Base-by-base conservation (phyloP, 208 protist species). In the Trypanosomatidae sp. region DNA sequence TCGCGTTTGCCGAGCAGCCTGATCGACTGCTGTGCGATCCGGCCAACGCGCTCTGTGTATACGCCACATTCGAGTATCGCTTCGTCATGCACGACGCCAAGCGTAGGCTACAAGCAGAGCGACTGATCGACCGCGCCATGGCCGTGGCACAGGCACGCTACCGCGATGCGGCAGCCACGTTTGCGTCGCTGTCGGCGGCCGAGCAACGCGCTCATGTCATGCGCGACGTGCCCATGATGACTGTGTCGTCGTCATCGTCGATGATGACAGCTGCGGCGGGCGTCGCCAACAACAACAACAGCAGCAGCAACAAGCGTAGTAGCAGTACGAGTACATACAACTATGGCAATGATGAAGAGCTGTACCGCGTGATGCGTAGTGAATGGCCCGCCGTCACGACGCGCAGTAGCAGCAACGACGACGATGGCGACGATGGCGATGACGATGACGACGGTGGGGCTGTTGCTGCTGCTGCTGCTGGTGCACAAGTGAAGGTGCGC, bases 11-110 rank as follows among this genome's bases (percentile, higher is more conserved):
- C 2, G 61, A 77, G 25, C 61, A 58, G 19, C 53, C 64, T 2
- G 70, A 88, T 48, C 66, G 70, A 25, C 67, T 81, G 6, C 58
- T 71, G 15, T 88, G 78, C 43, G 66, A 81, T 20, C 78, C 78
- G 7, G 42, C 57, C 30, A 88, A 88, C 61, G 48, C 45, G 4
- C 43, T 78, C 8, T 84, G 71, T 54, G 70, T 75, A 7, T 84
- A 88, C 39, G 66, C 48, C 2, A 48, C 60, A 43, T 70, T 74
- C 55, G 60, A 66, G 20, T 67, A 72, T 32, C 66, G 57, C 45
- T 81, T 58, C 53, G 43, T 62, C 37, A 53, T 69, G 40, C 49
- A 66, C 13, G 43, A 65, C 13, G 48, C 55, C 18, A 46, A 78
- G 15, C 49, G 64, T 32, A 55, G 67, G 52, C 18, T 42, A n/a